Evolutionary conservation across 1,284 basidiomycete species (phyloP).

Genomic region (Ceratobasidium sp.): DNA sequence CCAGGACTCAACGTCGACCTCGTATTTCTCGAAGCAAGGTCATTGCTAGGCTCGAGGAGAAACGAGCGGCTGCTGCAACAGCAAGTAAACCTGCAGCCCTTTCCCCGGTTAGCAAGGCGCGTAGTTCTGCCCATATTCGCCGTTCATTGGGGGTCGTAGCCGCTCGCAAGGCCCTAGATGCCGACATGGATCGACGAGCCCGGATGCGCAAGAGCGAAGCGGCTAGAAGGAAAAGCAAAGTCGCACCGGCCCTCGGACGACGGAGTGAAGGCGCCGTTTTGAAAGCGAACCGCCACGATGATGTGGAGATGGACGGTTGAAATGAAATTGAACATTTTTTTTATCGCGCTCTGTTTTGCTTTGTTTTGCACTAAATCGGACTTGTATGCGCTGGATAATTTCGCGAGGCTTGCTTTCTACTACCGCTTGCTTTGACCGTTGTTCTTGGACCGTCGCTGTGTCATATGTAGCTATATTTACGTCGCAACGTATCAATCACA

Average conservation of each 20-base stretch:
- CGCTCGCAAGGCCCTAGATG: conserved; percentile 28
- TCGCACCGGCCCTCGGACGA: conserved; percentile 1
- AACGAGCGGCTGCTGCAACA: conserved; percentile 64
- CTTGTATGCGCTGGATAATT: conserved; percentile 23
- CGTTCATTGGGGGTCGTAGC: conserved; percentile 32
- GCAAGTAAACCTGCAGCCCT: conserved; percentile 12
- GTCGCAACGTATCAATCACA: conserved; percentile 22
- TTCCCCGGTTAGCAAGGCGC: conserved; percentile 38
- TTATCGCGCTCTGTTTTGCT: conserved; percentile 16
- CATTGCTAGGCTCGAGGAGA: conserved; percentile 79
- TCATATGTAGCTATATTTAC: conserved; percentile 36
- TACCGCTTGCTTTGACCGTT: no score
- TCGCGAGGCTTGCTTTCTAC: conserved; percentile 1
- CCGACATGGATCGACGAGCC: conserved; percentile 34
- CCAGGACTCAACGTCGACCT: conserved; percentile 67
- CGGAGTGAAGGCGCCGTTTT: conserved; percentile 41
- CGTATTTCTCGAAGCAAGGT: conserved; percentile 82
- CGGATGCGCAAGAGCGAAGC: conserved; percentile 43
- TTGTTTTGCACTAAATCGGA: conserved; percentile 6
- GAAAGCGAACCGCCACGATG: background rate
- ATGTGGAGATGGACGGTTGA: conserved; percentile 30
- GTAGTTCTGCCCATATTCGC: conserved; percentile 35
- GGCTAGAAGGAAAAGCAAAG: conserved; percentile 31
- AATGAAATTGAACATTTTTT: background rate
- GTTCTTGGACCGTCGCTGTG: conserved; percentile 16